Evolutionary conservation across 345 rosid genomes (phyloP).

Genomic region (Gossypium mustelinum): DNA sequence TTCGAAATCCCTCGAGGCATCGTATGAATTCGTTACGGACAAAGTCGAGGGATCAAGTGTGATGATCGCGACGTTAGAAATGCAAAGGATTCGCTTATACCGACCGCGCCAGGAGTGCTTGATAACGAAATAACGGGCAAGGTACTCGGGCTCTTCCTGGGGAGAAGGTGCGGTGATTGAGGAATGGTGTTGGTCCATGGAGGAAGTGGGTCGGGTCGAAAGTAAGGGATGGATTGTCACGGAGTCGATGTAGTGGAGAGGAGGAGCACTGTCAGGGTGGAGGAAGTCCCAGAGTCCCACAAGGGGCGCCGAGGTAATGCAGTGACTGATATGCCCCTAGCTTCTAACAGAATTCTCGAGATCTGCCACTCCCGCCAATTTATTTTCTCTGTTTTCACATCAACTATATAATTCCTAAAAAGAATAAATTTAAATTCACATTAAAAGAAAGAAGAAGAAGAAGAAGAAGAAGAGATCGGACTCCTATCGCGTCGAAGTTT

Average conservation of each 20-base stretch:
- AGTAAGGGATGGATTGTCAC: slow-evolving; percentile 28
- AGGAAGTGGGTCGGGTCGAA: slow-evolving; percentile 21
- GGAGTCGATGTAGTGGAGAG: slow-evolving; percentile 46
- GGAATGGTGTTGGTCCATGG: slow-evolving; percentile 44
- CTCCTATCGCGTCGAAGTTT: neutral
- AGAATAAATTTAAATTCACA: slow-evolving; percentile 16
- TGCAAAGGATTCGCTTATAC: slow-evolving; percentile 86
- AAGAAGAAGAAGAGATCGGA: no score
- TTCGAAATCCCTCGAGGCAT: slow-evolving; percentile 62
- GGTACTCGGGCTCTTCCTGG: slow-evolving; percentile 87
- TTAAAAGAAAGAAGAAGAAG: neutral
- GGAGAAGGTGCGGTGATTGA: slow-evolving; percentile 19
- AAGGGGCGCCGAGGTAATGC: slow-evolving; percentile 42
- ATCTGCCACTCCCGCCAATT: slow-evolving; percentile 31
- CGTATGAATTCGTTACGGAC: slow-evolving; percentile 72
- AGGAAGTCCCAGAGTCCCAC: slow-evolving; percentile 65
- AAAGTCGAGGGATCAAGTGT: slow-evolving; percentile 86
- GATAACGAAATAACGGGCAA: slow-evolving; percentile 74
- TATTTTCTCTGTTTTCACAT: neutral
- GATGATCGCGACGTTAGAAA: slow-evolving; percentile 54
- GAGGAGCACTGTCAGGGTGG: slow-evolving; percentile 61
- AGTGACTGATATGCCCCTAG: slow-evolving; percentile 98
- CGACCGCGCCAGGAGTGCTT: slow-evolving; percentile 99
- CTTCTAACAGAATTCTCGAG: slow-evolving; percentile 35
- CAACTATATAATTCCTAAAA: neutral